Conservation (phyloP, 2,329 filamentous ascomycete genomes). For the Arthrobotrys sphaeroides region DNA sequence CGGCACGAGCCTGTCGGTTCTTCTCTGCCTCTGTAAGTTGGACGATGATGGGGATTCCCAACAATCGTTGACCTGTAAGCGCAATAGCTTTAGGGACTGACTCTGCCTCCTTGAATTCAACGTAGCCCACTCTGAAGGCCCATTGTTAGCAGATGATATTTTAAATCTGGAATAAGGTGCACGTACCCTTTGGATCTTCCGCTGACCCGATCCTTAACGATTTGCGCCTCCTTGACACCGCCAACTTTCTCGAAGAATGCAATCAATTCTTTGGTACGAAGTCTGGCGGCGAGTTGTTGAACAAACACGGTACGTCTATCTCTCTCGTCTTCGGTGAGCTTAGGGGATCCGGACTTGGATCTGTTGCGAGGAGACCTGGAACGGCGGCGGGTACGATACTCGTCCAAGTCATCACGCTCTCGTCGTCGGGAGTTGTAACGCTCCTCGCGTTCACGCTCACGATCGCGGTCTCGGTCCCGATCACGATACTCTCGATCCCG, state of each 20-base stretch:
- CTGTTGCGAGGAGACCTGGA: conserved; percentile 62
- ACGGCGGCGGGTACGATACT: conserved; percentile 64
- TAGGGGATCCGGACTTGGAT: conserved; percentile 68
- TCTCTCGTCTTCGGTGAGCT: conserved; percentile 91
- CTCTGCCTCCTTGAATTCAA: conserved; percentile 97
- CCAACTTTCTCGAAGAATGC: conserved; percentile 96
- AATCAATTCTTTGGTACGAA: conserved; percentile 90
- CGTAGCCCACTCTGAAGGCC: conserved; percentile 84
- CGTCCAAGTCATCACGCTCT: conserved; percentile 67
- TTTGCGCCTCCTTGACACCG: conserved; percentile 94
- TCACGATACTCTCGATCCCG: conserved; percentile 68
- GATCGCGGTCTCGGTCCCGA: conserved; percentile 65
- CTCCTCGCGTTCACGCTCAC: conserved; percentile 73
- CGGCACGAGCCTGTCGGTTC: conserved; percentile 85
- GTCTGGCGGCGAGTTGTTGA: conserved; percentile 92
- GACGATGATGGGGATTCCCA: conserved; percentile 98
- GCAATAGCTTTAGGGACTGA: conserved; percentile 92
- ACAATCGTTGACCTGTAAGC: conserved; percentile 96
- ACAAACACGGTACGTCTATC: conserved; percentile 98
- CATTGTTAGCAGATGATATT: conserved; percentile 32
- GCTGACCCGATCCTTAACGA: conserved; percentile 96
- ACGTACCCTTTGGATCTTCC: conserved; percentile 94
- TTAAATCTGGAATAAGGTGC: not conserved
- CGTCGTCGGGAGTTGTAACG: conserved; percentile 82
- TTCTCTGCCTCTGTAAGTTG: conserved; percentile 99